These are phyloP conservation scores for Trichoderma endophyticum DNA, from an alignment of 2,329 filamentous ascomycete genomes.

Conservation along the genomic window DNA sequence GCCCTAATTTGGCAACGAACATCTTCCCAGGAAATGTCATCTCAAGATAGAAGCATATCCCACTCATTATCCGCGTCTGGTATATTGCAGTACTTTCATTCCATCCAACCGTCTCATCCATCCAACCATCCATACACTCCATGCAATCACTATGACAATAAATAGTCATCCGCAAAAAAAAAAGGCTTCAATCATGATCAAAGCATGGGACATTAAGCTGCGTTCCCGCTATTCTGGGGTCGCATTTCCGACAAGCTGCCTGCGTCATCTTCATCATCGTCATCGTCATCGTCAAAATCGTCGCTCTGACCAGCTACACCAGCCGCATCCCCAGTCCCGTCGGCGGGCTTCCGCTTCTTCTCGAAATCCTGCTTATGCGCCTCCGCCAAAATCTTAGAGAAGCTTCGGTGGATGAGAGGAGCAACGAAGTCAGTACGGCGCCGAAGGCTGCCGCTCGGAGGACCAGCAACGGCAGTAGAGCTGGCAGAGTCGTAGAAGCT, in stretches of 20 bases:
- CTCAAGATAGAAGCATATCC: no score
- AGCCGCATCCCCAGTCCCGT: slow-evolving; percentile 25
- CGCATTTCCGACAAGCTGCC: slow-evolving; percentile 18
- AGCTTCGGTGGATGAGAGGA: slow-evolving; percentile 31
- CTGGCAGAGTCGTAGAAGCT: slow-evolving; percentile 18
- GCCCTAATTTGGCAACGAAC: background rate
- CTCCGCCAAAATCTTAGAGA: slow-evolving; percentile 67
- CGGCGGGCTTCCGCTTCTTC: slow-evolving; percentile 58
- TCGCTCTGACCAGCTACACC: slow-evolving; percentile 33
- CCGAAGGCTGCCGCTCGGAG: slow-evolving; percentile 24
- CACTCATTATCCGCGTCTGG: background rate
- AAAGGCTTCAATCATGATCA: background rate
- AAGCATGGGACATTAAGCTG: background rate
- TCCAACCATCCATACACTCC: background rate
- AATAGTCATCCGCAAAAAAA: background rate
- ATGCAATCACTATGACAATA: background rate
- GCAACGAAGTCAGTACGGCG: slow-evolving; percentile 32
- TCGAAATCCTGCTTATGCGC: slow-evolving; percentile 93
- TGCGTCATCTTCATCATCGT: slow-evolving; percentile 22
- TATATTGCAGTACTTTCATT: background rate
- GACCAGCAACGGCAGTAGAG: slow-evolving; percentile 25
- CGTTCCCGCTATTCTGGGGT: background rate
- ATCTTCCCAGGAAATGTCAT: background rate
- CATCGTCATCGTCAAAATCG: slow-evolving; percentile 33
- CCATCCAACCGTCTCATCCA: background rate